Evolutionary conservation across 2,329 filamentous ascomycete genomes (phyloP).

Genomic region (Phialemonium atrogriseum): DNA sequence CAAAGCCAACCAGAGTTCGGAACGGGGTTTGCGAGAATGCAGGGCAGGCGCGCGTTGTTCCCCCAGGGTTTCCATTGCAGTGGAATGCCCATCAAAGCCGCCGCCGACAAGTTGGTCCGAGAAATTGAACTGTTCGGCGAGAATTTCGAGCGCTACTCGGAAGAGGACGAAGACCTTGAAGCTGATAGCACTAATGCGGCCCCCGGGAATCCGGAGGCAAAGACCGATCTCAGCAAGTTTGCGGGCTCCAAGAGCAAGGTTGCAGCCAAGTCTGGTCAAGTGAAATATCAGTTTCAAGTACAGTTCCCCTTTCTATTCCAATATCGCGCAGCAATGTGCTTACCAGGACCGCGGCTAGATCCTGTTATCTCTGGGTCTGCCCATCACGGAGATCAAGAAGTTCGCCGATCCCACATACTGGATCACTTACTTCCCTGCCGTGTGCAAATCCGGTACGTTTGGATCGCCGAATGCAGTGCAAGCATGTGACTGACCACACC

Average conservation of each 20-base stretch:
- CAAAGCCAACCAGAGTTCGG: too few relatives aligned
- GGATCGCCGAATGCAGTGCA: too few relatives aligned
- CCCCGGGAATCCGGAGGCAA: constrained; percentile 55
- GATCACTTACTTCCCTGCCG: constrained; percentile 85
- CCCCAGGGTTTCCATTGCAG: constrained; percentile 95
- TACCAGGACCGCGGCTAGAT: too few relatives aligned
- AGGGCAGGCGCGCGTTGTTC: constrained; percentile 79
- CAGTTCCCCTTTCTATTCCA: too few relatives aligned
- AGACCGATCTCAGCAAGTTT: constrained; percentile 84
- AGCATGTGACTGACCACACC: too few relatives aligned
- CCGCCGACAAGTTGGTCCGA: constrained; percentile 85
- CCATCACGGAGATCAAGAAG: constrained; percentile 79
- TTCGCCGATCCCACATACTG: constrained; percentile 71
- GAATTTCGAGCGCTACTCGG: constrained; percentile 71
- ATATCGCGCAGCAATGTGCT: too few relatives aligned
- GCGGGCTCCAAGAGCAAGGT: constrained; percentile 88
- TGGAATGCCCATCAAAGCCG: constrained; percentile 96
- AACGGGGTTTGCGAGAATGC: constrained; percentile 79
- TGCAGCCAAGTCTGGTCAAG: constrained; percentile 78
- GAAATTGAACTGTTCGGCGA: constrained; percentile 85
- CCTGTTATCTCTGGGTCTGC: constrained; percentile 80
- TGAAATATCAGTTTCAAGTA: constrained; percentile 95
- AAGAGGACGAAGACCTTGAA: constrained; percentile 43
- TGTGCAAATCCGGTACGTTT: constrained; percentile 62
- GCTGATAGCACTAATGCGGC: constrained; percentile 40